Evolutionary conservation across 768 basidiomycete genomes (phyloP), one percentile per base, ranked within the genome.

Genomic region (Podaxis pistillaris): DNA sequence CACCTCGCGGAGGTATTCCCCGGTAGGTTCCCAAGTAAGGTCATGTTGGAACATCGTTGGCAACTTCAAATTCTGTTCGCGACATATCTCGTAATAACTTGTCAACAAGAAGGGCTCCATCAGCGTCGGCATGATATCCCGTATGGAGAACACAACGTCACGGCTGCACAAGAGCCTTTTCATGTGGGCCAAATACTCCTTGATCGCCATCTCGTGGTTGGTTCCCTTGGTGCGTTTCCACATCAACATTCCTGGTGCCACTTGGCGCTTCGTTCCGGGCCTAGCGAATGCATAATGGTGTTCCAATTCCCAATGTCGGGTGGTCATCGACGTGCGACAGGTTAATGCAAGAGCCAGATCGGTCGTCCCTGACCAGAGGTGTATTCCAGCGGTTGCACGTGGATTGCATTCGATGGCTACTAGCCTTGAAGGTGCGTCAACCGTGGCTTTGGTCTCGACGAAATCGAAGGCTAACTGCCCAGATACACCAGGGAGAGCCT

Each of bases 41-140:
- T 70, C 67, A 54, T 67, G 62, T 55, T 68, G 69, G 63, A 67
- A 69, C 68, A 69, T 68, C 40, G 60, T 62, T 8, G 65, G 68
- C 6, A 68, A 40, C 26, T 64, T 67, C 62, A 67, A 55, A n/a
- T 59, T 52, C 37, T 65, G 67, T 60, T 67, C 66, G 4, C 66
- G 36, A 50, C 66, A 67, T 44, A 67, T 68, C 60, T 68, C 69
- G 30, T 68, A 67, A 51, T 68, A 67, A 60, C 63, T 67, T 26
- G 69, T 68, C 53, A 67, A 62, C 24, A 67, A 54, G 58, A 68
- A 70, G 19, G 67, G 68, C 56, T 70, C 64, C 68, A 70, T 68
- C 22, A 68, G n/a, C 30, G 67, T 65, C 22, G 67, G 67, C 58
- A 65, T 49, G 40, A 69, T 28, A 40, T 68, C 68, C 41, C 57